Evolutionary conservation across 805 yeast genomes (phyloP).

Genomic region (Cyberlindnera galapagoensis): DNA sequence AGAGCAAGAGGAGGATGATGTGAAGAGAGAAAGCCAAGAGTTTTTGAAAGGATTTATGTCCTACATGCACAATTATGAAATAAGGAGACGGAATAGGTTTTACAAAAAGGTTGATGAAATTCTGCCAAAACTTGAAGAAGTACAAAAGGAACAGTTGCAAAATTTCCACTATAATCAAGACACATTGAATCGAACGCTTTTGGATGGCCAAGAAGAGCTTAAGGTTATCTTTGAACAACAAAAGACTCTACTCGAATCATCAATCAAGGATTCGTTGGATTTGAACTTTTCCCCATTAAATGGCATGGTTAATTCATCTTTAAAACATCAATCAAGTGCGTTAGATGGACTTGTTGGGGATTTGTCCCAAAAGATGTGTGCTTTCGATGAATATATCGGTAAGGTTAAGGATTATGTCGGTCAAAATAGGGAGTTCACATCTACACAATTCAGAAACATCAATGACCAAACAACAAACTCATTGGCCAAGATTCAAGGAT

Average conservation of each 20-base stretch:
- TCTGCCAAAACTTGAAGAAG: conserved; percentile 6
- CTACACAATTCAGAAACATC: conserved; percentile 10
- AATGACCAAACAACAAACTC: conserved; percentile 9
- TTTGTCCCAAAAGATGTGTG: conserved; percentile 8
- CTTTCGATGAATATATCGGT: conserved; percentile 7
- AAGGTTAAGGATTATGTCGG: conserved; percentile 10
- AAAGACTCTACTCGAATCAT: too few species aligned
- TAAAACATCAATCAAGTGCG: too few species aligned
- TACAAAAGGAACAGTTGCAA: conserved; percentile 10
- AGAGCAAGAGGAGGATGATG: not conserved
- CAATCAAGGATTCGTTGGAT: too few species aligned
- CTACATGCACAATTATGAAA: conserved; percentile 10
- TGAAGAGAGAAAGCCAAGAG: not conserved
- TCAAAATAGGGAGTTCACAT: conserved; percentile 13
- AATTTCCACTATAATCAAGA: too few species aligned
- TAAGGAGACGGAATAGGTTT: conserved; percentile 4
- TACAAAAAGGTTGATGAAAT: conserved; percentile 3
- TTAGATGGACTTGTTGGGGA: conserved; percentile 3
- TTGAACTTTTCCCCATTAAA: too few species aligned
- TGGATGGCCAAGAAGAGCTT: too few species aligned
- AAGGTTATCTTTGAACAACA: too few species aligned
- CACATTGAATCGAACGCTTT: too few species aligned
- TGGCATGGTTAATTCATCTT: too few species aligned
- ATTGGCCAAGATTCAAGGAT: conserved; percentile 9
- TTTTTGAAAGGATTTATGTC: conserved; percentile 9